Evolutionary conservation across 2,329 filamentous ascomycete genomes (phyloP), one percentile per base, ranked within the genome.

Genomic region (Pseudopyrenochaeta lycopersici): DNA sequence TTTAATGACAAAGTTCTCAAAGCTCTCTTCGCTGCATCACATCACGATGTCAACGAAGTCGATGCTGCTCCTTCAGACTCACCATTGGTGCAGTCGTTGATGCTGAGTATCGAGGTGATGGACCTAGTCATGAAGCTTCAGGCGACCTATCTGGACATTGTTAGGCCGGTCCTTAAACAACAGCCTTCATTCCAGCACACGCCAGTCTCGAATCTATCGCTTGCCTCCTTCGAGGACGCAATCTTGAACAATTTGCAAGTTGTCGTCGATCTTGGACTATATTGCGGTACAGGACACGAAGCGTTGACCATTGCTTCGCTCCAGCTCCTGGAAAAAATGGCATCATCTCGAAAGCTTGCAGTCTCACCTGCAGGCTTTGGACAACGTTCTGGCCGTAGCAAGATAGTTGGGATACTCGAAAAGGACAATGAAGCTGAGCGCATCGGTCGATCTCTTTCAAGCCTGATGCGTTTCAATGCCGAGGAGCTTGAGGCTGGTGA

Each of bases 211-310:
- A 92, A 90, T 64, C 85, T 89, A 5, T 88, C 91, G 0, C 90
- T 94, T 62, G 83, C 90, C n/a, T 93, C 90, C 0, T 94, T 99
- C 66, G 94, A 98, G 71, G 96, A 99, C 68, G 92, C 91, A 7
- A 82, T 99, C 17, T 82, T 97, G 33, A 92, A 89, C 52, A 89
- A 95, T 65, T 80, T 99, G 23, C 82, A 85, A 36, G 80, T 97
- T 6, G 85, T 98, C 35, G 88, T 92, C 3, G 89, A 95, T 62
- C 80, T 99, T 20, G 93, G 93, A 27, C 85, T 91, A 29, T 97
- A 95, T 73, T 94, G 92, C 64, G 90, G 92, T 12, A 88, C 93
- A 49, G 90, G 90, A 0, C 91, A 97, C 66, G 85, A 91, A 31
- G 86, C 90, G 12, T 81, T 99, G 47, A 91, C 91, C 0, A 82